Evolutionary conservation across 148 eudicot species (phyloP), one percentile per base, ranked within the genome.

Genomic region (Polygonum maritimum): DNA sequence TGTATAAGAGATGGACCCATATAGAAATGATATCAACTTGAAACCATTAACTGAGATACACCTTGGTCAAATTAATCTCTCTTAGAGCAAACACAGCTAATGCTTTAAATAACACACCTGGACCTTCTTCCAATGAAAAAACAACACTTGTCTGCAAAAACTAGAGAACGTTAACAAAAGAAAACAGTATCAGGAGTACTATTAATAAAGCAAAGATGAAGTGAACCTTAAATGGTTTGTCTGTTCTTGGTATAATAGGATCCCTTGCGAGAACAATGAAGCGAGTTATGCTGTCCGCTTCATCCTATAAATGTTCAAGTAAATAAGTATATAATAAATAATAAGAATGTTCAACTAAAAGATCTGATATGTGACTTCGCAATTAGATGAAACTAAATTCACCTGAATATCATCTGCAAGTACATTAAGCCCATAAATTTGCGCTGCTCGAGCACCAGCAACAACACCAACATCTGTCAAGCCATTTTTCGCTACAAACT

Each of bases 341-440:
- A 31, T 45, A 7, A 2, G 16, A 41, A 19, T 31, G 48, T 6
- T n/a, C n/a, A n/a, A n/a, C 36, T 60, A 60, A 60, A 31, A 60
- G 67, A 69, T 57, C n/a, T 36, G 4, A 33, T 36, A 65, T 2
- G 18, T 15, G 41, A 13, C 44, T 65, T 35, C 15, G 36, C 2
- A 52, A 65, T 14, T 21, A 57, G 38, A 52, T 14, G 72, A 51
- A 73, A 48, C 13, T 4, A 3, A 48, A 74, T 55, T 65, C 31
- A 87, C 90, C 90, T 87, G 90, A 77, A 87, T 87, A 74, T 83
- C 83, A 78, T 80, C 83, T 31, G 86, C 90, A 62, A 87, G 83
- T 78, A 87, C 54, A 75, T 85, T 79, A 52, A 87, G 79, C 51
- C 90, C 88, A 75, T 87, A 87, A 7, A 87, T 87, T 77, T 78